Evolutionary conservation across 495 filamentous ascomycete species (phyloP), one percentile per base, ranked within the genome.

Genomic region (Penicillium herquei): DNA sequence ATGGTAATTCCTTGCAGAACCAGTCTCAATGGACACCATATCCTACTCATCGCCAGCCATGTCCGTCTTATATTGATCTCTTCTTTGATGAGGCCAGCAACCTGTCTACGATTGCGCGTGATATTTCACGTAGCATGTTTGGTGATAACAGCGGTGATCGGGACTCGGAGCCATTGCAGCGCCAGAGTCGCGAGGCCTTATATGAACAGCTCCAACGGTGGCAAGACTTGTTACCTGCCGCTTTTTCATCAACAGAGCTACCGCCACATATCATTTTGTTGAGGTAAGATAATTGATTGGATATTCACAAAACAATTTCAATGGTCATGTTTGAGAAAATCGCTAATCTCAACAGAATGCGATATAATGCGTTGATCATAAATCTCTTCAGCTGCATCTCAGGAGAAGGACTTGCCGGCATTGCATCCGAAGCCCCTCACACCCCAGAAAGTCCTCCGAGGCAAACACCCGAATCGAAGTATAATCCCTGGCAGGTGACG

Each of bases 61-160:
- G 72, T 3, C 66, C 65, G 6, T 66, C 73, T 1, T 69, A 69
- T 37, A 46, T 72, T 11, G 66, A 64, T 37, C 63, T 70, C 18
- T 78, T 69, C 50, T 75, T 78, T 41, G 70, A 74, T 8, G 64
- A 75, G 47, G 64, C 69, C 11, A 75, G 70, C 55, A 70, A 69
- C 39, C 40, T 78, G 14, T 75, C 70, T 11, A 69, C 70, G 1
- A 76, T 78, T 42, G 67, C 73, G 6, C 61, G 72, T 7, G 73
- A 77, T 53, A 74, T 78, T 21, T 78, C 76, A 5, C 66, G 62
- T 16, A 65, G 51, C 11, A 68, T 76, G 53, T 78, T 76, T 49
- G 56, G 63, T 3, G 54, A 14, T 17, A 18, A 49, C 6, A 41
- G 26, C 17, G 2, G 8, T 9, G 7, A 37, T 13, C 8, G 8